A percentile compares a stretch with the other conserved stretches of the same genome.
Evolutionary conservation across 371 early-diverging fungal genomes (phyloP).

Genomic region (Mortierella sp.): DNA sequence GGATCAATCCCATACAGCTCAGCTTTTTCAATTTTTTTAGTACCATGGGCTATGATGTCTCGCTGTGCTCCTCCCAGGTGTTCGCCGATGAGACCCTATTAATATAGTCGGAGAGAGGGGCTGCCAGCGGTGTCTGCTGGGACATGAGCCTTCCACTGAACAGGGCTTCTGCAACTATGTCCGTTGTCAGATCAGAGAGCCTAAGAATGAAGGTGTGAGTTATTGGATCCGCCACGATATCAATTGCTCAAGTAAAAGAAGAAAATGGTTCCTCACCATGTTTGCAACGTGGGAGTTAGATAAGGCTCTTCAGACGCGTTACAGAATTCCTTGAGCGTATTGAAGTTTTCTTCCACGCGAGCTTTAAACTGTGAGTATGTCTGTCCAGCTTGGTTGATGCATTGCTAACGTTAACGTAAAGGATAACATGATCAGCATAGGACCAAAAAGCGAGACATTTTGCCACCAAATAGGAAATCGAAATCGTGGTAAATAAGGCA

Average conservation of each 20-base stretch:
- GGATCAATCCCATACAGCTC: no score
- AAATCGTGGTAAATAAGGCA: no score
- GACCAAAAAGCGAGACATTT: no score
- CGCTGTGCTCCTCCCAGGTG: neutral
- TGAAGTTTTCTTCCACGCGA: constrained; percentile 61
- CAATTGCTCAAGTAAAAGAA: neutral
- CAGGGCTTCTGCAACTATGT: constrained; percentile 51
- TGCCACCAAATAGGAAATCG: no score
- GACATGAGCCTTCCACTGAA: constrained; percentile 51
- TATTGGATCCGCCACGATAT: neutral
- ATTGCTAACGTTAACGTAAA: constrained; percentile 59
- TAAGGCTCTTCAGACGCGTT: constrained; percentile 39
- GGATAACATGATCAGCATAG: no score
- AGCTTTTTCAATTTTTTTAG: no score
- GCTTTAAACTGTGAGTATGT: constrained; percentile 56
- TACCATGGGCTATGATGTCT: no score
- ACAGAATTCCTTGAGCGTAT: constrained; percentile 55
- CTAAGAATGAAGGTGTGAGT: constrained; percentile 9
- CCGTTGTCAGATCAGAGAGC: constrained; percentile 51
- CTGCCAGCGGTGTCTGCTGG: constrained; percentile 47
- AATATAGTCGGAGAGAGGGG: constrained; percentile 47
- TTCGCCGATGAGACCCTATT: constrained; percentile 40
- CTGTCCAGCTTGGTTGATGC: constrained; percentile 59
- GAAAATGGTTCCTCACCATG: constrained; percentile 26
- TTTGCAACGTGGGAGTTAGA: constrained; percentile 37